Evolutionary conservation across 345 rosid species (phyloP), one percentile per base, ranked within the genome.

Genomic region (Arabis hirsuta): DNA sequence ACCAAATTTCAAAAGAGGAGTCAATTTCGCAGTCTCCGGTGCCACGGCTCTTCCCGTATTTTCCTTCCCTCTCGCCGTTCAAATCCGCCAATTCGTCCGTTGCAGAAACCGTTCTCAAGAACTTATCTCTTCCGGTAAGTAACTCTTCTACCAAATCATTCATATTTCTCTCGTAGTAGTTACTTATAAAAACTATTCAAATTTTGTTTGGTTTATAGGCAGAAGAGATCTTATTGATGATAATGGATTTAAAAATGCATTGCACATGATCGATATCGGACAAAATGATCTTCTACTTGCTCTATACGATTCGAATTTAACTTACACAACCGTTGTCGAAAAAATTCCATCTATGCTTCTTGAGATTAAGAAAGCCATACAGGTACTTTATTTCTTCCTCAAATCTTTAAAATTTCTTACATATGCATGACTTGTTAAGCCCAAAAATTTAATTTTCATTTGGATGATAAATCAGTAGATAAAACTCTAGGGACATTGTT

Each of bases 231-330:
- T 83, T 74, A 55, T 83, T 0, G 56, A 65, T 11, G 88, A 80
- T 13, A 74, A 74, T 31, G 82, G 77, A 55, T 89, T 81, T 62
- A 42, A 39, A 69, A 73, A 82, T 36, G 96, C 92, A 38, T 81
- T 89, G 9, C 79, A 89, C 76, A 72, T 72, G 58, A 79, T 87
- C 7, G 90, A 89, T 52, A 89, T 87, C 19, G 92, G 96, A 45
- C 92, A 89, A 73, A 89, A 89, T 39, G 92, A 89, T 78, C 77
- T 89, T 47, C 12, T 76, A 39, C 71, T 47, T 27, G 76, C 80
- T 57, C 65, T 76, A 12, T 76, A 71, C 13, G 72, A 56, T 42
- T 64, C 80, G 0, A 71, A 76, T 7, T 34, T 76, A 63, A 76
- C 76, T 0, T 81, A 76, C 7, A 32, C 73, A 27, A 67, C 82